A percentile compares a stretch with the other conserved stretches of the same genome.
These are phyloP conservation scores for Lolium multiflorum DNA, from an alignment of 176 grass and related monocot genomes.

Conservation along the genomic window DNA sequence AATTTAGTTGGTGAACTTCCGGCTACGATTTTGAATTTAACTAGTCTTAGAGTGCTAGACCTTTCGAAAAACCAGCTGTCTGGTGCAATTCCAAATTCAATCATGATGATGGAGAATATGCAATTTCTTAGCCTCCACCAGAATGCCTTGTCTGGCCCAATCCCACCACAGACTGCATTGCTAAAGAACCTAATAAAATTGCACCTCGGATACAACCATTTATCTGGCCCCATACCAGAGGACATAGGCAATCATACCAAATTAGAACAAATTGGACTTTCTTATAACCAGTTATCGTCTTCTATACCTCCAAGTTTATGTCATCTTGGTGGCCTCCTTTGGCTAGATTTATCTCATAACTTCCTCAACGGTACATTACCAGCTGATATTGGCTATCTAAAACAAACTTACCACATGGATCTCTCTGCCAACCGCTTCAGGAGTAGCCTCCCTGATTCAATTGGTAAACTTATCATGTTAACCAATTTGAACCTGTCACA, in stretches of 20 bases:
- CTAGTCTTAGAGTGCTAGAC: background rate
- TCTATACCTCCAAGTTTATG: background rate
- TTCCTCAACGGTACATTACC: background rate
- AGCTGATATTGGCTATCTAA: background rate
- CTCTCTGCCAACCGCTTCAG: background rate
- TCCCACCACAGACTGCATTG: background rate
- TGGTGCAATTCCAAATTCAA: background rate
- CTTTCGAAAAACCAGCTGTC: background rate
- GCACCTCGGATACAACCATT: background rate
- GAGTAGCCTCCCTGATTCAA: background rate
- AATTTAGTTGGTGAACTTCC: conserved; percentile 5
- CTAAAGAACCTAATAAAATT: background rate
- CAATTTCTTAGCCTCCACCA: background rate
- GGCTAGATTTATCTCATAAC: background rate
- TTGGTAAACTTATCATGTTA: conserved; percentile 1
- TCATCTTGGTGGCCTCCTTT: background rate
- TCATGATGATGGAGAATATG: conserved; percentile 1
- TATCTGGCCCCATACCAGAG: conserved; percentile 20
- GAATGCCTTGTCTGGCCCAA: background rate
- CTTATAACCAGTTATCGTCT: background rate
- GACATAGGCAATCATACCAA: background rate
- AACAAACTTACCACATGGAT: background rate
- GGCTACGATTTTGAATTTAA: conserved; percentile 8
- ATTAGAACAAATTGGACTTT: background rate
- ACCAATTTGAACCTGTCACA: background rate